A percentile compares a stretch with the other conserved stretches of the same genome.
These are phyloP conservation scores for Scutellaria barbata DNA, from an alignment of 257 asterid species.

Conservation along the genomic window DNA sequence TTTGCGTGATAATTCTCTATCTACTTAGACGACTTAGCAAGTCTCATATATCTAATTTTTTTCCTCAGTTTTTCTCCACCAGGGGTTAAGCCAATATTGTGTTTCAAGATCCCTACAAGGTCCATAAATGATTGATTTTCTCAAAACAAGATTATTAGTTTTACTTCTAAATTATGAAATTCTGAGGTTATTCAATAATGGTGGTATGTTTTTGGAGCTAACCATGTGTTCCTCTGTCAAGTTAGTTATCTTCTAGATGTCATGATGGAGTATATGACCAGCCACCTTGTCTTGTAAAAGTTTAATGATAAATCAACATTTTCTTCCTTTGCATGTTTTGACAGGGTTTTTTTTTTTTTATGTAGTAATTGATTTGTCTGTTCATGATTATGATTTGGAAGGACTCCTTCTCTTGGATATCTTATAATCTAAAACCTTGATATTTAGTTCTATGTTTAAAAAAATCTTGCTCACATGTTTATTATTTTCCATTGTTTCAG, in stretches of 20 bases:
- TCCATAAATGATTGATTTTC: conserved; percentile 1
- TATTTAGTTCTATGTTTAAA: not conserved
- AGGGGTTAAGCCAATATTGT: not conserved
- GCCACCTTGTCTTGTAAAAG: conserved; percentile 8
- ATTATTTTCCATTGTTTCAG: not conserved
- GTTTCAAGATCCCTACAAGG: not conserved
- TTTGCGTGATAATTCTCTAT: conserved; percentile 16
- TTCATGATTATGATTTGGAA: conserved; percentile 13
- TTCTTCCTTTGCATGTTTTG: conserved; percentile 14
- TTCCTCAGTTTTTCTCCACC: not conserved
- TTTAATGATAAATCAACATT: conserved; percentile 5
- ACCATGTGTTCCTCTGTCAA: not conserved
- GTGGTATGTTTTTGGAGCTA: conserved; percentile 1
- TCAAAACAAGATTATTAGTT: not conserved
- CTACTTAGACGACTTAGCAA: not conserved
- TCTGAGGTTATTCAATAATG: not conserved
- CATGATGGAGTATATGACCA: conserved; percentile 6
- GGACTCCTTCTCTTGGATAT: too few relatives aligned
- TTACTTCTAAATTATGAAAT: not conserved
- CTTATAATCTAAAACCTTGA: conserved; percentile 12
- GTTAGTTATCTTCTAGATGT: conserved; percentile 7
- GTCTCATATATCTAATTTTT: conserved; percentile 5
- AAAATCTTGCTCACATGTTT: not conserved
- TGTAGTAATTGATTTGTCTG: not conserved
- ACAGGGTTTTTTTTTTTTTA: conserved; percentile 9